Percentiles rank a stretch among this genome's conserved stretches.
Conservation (phyloP, 2,329 filamentous ascomycete genomes). For the Botrytis fragariae region DNA sequence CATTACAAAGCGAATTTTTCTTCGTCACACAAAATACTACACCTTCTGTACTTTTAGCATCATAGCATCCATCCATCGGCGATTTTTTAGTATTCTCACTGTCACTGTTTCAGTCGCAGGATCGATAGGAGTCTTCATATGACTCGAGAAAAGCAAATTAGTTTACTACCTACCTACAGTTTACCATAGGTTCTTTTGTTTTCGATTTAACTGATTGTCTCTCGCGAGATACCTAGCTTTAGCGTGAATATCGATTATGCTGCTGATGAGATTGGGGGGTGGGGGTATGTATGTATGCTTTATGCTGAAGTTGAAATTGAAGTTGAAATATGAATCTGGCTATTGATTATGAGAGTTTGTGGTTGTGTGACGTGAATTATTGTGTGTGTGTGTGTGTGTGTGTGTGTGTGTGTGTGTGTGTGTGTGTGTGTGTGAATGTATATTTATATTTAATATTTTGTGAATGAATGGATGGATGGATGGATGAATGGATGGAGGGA, state of each 20-base stretch:
- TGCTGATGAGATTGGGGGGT: not conserved
- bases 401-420: too few relatives aligned
- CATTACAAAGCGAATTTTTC: not conserved
- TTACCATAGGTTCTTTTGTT: not conserved
- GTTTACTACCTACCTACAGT: not conserved
- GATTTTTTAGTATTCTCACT: not conserved
- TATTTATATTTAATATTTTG: too few relatives aligned
- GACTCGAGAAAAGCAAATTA: constrained; percentile 12
- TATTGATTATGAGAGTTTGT: too few relatives aligned
- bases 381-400: too few relatives aligned
- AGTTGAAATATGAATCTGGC: too few relatives aligned
- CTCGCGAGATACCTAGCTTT: not conserved
- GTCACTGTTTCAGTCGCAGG: not conserved
- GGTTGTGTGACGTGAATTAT: too few relatives aligned
- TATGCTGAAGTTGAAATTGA: too few relatives aligned
- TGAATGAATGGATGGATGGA: too few relatives aligned
- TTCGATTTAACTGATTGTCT: not conserved
- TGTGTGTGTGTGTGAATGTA: too few relatives aligned
- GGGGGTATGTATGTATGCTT: too few relatives aligned
- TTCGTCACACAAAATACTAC: not conserved
- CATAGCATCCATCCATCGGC: not conserved
- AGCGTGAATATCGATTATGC: not conserved
- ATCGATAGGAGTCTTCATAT: not conserved
- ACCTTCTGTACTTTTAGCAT: constrained; percentile 15
- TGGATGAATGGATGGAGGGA: too few relatives aligned